Evolutionary conservation across 2,329 filamentous ascomycete species (phyloP), one percentile per base, ranked within the genome.

Genomic region (Blumeria graminis): DNA sequence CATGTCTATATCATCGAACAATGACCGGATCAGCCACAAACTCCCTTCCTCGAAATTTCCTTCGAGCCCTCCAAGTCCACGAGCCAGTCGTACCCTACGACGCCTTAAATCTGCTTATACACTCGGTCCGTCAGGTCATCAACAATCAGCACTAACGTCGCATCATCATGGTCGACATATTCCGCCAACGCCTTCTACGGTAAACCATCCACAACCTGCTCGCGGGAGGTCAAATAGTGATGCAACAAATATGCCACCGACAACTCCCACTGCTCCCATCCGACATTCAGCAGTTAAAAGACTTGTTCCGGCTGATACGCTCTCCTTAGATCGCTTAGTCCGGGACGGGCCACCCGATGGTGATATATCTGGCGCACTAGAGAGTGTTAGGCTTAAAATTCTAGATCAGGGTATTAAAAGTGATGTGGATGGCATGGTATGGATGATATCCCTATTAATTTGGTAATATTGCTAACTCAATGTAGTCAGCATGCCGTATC

Each of bases 401-500:
- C 70, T 89, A 55, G 79, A 83, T 61, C 79, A 86, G 64, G 84
- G 84, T 59, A 78, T 89, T 66, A 84, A 84, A 65, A 81, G 80
- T 62, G 85, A 87, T 64, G 77, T 75, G 61, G 85, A 90, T 68
- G 85, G 85, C 73, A 89, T 88, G 84, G 84, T 87, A 66, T 68
- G 72, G 65, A 52, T 48, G 32, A 54, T 33, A 38, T 43, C 55
- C 16, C 58, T 62, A 60, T 61, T 54, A 13, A 54, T 28, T 34
- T 13, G 1, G 5, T 22, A 36, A n/a, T 9, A n/a, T n/a, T 11
- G 13, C 50, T 60, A 55, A 60, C 8, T 46, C 1, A 6, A 28
- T 38, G 35, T 32, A 94, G 90, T 98, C 92, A 18, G 83, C 88
- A 50, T 74, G 92, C 60, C 83, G 92, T 64, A 93, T 96, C 67